A percentile compares a stretch with the other conserved stretches of the same genome.
phyloP scores from a whole-genome alignment of 2,329 filamentous ascomycete species.

The Trichoderma atroviride region DNA sequence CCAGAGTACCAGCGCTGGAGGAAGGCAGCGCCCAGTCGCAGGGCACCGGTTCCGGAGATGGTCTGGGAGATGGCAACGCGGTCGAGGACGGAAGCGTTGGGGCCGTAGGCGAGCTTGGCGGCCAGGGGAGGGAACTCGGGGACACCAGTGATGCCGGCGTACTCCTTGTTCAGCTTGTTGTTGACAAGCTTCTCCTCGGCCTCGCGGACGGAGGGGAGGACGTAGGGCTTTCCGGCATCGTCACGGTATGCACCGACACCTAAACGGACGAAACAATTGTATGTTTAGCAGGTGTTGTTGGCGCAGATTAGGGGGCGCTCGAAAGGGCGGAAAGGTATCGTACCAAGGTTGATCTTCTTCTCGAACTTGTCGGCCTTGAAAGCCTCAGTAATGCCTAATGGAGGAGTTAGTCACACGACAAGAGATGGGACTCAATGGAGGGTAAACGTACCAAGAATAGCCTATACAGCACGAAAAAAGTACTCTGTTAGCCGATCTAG shows the following conservation, averaged over 20 bases:
- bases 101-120: conserved; percentile 86
- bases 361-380: conserved; percentile 95
- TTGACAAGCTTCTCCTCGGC: conserved; percentile 87
- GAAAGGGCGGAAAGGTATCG: conserved; percentile 33
- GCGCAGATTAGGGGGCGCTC: conserved; percentile 25
- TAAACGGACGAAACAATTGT: conserved; percentile 38
- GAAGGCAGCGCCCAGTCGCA: conserved; percentile 94
- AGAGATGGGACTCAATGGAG: neutral
- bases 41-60: conserved; percentile 95
- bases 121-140: conserved; percentile 92
- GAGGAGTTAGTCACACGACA: conserved; percentile 31
- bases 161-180: conserved; percentile 88
- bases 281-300: conserved; percentile 27
- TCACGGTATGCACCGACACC: conserved; percentile 98
- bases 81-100: conserved; percentile 73
- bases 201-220: conserved; percentile 87
- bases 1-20: conserved; percentile 87
- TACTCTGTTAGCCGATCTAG: neutral
- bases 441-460: conserved; percentile 69
- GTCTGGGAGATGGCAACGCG: conserved; percentile 93
- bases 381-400: conserved; percentile 85
- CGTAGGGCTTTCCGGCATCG: conserved; percentile 96
- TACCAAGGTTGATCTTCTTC: conserved; percentile 97
- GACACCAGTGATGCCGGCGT: conserved; percentile 95
- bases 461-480: conserved; percentile 47